phyloP scores from a whole-genome alignment of 768 basidiomycete genomes.

The Harrya chromipes region DNA sequence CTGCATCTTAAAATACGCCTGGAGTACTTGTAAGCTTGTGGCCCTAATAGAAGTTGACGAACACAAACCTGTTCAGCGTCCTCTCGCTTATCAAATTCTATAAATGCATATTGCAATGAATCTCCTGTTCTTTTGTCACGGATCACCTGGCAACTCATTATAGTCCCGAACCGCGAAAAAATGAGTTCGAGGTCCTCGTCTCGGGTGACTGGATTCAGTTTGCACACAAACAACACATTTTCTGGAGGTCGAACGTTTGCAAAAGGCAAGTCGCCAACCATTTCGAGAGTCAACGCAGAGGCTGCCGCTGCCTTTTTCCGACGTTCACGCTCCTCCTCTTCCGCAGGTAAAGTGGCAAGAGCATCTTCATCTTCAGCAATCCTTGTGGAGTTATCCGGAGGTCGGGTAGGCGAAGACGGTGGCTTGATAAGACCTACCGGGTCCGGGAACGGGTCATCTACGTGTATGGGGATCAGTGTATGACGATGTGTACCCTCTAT shows the following conservation, averaged over 20 bases:
- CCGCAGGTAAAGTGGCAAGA: conserved; percentile 75
- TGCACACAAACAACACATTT: conserved; percentile 98
- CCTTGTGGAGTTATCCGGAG: conserved; percentile 82
- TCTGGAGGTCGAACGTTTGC: conserved; percentile 97
- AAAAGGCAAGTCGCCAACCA: conserved; percentile 99
- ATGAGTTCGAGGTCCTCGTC: conserved; percentile 98
- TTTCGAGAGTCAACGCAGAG: conserved; percentile 94
- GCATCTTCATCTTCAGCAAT: conserved; percentile 97
- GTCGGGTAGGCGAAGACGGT: conserved; percentile 71
- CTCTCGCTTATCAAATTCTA: conserved; percentile 93
- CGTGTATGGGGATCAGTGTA: conserved; percentile 1
- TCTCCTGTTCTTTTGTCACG: conserved; percentile 95
- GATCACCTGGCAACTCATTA: conserved; percentile 98
- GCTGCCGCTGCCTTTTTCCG: conserved; percentile 89
- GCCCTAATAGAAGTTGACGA: neutral
- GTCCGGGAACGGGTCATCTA: conserved; percentile 95
- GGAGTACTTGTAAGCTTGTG: conserved; percentile 7
- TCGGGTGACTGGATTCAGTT: conserved; percentile 91
- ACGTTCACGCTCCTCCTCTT: conserved; percentile 75
- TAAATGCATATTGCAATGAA: conserved; percentile 96
- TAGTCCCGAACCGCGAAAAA: conserved; percentile 91
- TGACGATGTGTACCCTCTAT: neutral
- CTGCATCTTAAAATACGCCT: conserved; percentile 99
- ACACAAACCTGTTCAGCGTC: conserved; percentile 85
- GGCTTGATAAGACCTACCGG: conserved; percentile 73